Conservation (phyloP, 73 alveolate species). For the Blepharisma japonicum region DNA sequence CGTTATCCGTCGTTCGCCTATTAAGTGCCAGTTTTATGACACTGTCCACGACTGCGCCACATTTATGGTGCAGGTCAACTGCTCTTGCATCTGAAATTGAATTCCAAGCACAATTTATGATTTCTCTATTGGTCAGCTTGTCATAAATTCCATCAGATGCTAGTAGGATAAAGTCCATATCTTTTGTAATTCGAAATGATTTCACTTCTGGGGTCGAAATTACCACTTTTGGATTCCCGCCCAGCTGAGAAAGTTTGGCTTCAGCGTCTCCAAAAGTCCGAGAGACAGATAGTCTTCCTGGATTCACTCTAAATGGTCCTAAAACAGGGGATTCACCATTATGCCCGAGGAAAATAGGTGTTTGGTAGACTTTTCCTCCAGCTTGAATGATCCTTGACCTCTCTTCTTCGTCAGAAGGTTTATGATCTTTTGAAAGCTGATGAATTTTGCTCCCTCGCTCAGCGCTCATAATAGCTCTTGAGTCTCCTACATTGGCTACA, state of each 20-base stretch:
- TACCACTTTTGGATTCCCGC: constrained; percentile 94
- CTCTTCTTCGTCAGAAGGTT: constrained; percentile 84
- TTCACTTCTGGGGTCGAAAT: constrained; percentile 88
- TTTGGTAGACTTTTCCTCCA: constrained; percentile 87
- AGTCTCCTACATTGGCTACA: constrained; percentile 93
- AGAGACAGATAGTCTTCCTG: constrained; percentile 34
- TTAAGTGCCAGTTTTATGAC: constrained; percentile 81
- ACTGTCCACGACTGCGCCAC: constrained; percentile 94
- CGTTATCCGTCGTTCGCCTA: constrained; percentile 71
- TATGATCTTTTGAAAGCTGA: constrained; percentile 88
- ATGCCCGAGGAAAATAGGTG: too few species aligned
- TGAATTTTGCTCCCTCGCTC: constrained; percentile 59
- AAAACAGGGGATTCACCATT: too few species aligned
- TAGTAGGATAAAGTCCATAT: constrained; percentile 60
- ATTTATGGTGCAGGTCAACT: constrained; percentile 72
- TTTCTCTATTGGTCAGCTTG: constrained; percentile 66
- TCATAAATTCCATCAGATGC: constrained; percentile 75
- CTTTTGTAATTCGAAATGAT: constrained; percentile 66
- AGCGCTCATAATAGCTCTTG: constrained; percentile 79
- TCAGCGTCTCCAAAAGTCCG: constrained; percentile 95
- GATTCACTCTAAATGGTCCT: constrained; percentile 28
- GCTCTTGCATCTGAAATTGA: constrained; percentile 26
- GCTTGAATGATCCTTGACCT: constrained; percentile 74
- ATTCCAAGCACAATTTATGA: constrained; percentile 66
- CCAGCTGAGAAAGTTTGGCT: constrained; percentile 81